Conservation (phyloP, 108 stramenopile species). For the Cyclostephanos tholiformis region DNA sequence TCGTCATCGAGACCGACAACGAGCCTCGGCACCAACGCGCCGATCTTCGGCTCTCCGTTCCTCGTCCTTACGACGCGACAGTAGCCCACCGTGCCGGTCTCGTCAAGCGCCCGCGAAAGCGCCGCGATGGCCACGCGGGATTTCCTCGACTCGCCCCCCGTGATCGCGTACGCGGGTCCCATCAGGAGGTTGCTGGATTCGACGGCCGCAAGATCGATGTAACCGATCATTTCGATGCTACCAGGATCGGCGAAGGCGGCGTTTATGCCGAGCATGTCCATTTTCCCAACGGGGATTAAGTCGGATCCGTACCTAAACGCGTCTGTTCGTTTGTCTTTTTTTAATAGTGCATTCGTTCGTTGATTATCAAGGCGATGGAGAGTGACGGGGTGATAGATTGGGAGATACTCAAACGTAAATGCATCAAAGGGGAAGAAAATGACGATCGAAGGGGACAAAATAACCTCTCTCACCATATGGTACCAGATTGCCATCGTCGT, state of each 20-base stretch:
- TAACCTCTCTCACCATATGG: slow-evolving; percentile 9
- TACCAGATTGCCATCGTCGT: slow-evolving; percentile 50
- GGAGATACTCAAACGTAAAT: neutral
- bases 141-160: slow-evolving; percentile 63
- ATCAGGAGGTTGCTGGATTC: slow-evolving; percentile 52
- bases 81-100: slow-evolving; percentile 61
- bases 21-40: slow-evolving; percentile 67
- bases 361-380: neutral
- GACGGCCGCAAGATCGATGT: slow-evolving; percentile 35
- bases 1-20: neutral
- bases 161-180: slow-evolving; percentile 69
- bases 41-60: slow-evolving; percentile 70
- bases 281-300: slow-evolving; percentile 68
- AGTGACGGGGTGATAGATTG: neutral
- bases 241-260: slow-evolving; percentile 40
- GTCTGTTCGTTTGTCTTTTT: slow-evolving; percentile 37
- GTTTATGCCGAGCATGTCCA: slow-evolving; percentile 74
- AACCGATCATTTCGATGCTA: slow-evolving; percentile 75
- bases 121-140: slow-evolving; percentile 72
- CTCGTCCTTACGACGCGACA: slow-evolving; percentile 69
- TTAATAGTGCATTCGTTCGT: neutral
- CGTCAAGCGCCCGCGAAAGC: slow-evolving; percentile 64
- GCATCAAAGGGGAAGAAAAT: neutral
- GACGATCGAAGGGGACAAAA: neutral
- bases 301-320: slow-evolving; percentile 76